A percentile compares a stretch with the other conserved stretches of the same genome.
Evolutionary conservation across 805 yeast species (phyloP).

Genomic region (Kluyveromyces siamensis): DNA sequence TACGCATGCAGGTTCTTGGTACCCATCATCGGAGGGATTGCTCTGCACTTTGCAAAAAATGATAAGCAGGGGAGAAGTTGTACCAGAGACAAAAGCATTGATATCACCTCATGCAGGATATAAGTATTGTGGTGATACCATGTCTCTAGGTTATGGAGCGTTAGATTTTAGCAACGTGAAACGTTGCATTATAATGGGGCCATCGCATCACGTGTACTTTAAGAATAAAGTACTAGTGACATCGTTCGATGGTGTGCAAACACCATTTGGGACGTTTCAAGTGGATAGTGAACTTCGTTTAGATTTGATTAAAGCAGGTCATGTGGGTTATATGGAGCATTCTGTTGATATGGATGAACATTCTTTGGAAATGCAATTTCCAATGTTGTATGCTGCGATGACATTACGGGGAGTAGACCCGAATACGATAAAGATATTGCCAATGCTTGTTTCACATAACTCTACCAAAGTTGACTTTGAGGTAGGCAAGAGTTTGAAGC

Average conservation of each 20-base stretch:
- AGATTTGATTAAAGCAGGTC: constrained; percentile 23
- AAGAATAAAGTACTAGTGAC: constrained; percentile 48
- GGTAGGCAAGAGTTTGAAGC: constrained; percentile 41
- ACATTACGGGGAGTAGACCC: constrained; percentile 33
- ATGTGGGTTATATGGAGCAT: constrained; percentile 36
- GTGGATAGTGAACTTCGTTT: constrained; percentile 48
- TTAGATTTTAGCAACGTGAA: constrained; percentile 48
- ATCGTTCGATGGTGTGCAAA: constrained; percentile 47
- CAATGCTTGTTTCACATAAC: constrained; percentile 68
- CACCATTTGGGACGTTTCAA: constrained; percentile 72
- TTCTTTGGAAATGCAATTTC: constrained; percentile 90
- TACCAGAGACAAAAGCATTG: constrained; percentile 33
- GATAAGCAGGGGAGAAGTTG: constrained; percentile 22
- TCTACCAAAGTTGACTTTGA: constrained; percentile 35
- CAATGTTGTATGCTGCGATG: constrained; percentile 43
- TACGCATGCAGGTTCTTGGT: constrained; percentile 92
- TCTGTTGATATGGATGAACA: constrained; percentile 78
- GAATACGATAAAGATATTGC: constrained; percentile 49
- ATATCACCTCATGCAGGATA: constrained; percentile 77
- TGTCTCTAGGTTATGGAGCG: constrained; percentile 67
- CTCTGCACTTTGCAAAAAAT: constrained; percentile 40
- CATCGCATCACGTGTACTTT: constrained; percentile 86
- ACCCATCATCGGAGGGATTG: constrained; percentile 36
- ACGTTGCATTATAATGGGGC: constrained; percentile 78
- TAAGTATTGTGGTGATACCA: constrained; percentile 64